Evolutionary conservation across 352 stramenopile species (phyloP).

Genomic region (Pythium periplocum): DNA sequence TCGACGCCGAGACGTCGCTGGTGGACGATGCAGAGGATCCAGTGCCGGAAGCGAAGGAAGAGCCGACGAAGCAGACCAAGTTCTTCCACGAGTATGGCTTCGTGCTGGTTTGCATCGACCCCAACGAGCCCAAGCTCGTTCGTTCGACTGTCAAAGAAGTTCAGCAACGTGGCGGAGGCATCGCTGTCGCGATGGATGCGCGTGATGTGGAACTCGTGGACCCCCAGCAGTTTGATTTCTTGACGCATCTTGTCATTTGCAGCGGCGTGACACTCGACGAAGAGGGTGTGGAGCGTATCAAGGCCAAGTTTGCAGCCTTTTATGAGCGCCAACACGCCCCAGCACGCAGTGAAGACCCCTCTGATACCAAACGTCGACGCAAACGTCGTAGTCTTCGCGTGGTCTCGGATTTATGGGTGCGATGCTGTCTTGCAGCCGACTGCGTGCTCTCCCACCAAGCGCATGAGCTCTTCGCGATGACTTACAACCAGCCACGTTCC

Average conservation of each 20-base stretch:
- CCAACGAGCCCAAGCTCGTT: conserved; percentile 36
- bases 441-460: conserved; percentile 42
- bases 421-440: conserved; percentile 47
- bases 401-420: conserved; percentile 71
- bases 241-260: conserved; percentile 64
- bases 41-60: no score
- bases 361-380: not conserved
- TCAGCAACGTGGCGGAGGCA: conserved; percentile 21
- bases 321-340: conserved; percentile 4
- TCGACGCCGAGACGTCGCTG: not conserved
- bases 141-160: conserved; percentile 34
- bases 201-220: conserved; percentile 49
- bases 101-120: conserved; percentile 47
- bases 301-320: conserved; percentile 8
- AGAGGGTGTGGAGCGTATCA: conserved; percentile 6
- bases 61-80: not conserved
- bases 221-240: conserved; percentile 45
- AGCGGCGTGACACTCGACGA: conserved; percentile 29
- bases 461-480: conserved; percentile 41
- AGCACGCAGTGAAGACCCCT: no score
- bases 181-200: conserved; percentile 39
- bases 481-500: conserved; percentile 30
- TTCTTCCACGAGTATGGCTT: conserved; percentile 52
- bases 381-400: conserved; percentile 26
- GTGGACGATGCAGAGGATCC: not conserved